Evolutionary conservation across 176 grass and related monocot species (phyloP).

Genomic region (Coix lacrymajobi): DNA sequence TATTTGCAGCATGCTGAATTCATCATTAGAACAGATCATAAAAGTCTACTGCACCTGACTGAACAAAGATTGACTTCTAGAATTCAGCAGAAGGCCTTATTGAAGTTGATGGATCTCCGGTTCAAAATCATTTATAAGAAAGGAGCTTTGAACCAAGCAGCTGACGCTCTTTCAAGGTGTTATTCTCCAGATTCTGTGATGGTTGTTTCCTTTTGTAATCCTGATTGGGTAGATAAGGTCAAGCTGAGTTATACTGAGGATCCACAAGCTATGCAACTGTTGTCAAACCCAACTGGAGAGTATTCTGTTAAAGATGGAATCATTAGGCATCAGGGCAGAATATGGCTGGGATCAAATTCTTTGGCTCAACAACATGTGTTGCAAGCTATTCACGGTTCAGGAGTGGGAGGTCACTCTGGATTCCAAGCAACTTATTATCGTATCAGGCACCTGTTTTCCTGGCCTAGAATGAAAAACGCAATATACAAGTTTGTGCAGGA

Average conservation of each 20-base stretch:
- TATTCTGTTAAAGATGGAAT: background rate
- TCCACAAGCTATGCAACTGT: too few species aligned
- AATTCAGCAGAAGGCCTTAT: rapidly evolving
- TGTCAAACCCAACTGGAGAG: too few species aligned
- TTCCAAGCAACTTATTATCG: background rate
- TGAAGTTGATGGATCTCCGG: background rate
- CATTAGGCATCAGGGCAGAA: background rate
- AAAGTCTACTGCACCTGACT: rapidly evolving
- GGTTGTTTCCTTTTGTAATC: too few species aligned
- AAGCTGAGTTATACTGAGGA: too few species aligned
- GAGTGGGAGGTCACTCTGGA: background rate
- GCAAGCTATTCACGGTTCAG: background rate
- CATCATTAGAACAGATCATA: background rate
- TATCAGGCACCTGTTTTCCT: background rate
- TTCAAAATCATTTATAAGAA: background rate
- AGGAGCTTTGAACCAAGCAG: background rate
- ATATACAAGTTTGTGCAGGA: background rate
- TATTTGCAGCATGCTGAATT: background rate
- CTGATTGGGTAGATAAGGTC: too few species aligned
- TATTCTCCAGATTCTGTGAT: too few species aligned
- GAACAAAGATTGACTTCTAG: background rate
- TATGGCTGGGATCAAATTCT: background rate
- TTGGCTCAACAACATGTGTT: background rate
- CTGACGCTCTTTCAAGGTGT: background rate
- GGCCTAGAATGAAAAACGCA: background rate